Evolutionary conservation across 169 alveolate genomes (phyloP).

Genomic region (Plasmodium gonderi): DNA sequence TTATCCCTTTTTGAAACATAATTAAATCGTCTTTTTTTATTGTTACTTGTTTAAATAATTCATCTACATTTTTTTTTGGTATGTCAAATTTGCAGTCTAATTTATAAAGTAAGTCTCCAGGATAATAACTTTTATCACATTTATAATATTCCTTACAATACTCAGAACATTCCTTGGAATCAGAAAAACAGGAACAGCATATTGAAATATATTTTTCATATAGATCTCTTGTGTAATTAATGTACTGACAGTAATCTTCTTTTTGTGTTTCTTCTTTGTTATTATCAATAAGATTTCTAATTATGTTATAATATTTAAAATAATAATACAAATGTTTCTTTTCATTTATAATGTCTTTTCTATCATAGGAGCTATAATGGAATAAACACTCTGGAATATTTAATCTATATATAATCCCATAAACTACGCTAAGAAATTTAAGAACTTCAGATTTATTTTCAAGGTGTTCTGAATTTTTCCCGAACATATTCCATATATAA

Average conservation of each 20-base stretch:
- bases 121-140: background rate
- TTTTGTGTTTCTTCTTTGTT: too few relatives aligned
- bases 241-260: background rate
- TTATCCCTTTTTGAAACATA: background rate
- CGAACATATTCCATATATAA: background rate
- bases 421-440: background rate
- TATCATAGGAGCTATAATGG: background rate
- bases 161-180: background rate
- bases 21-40: background rate
- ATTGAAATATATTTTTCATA: background rate
- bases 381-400: background rate
- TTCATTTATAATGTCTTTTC: background rate
- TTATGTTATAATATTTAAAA: too few relatives aligned
- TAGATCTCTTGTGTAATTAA: background rate
- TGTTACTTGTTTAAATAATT: background rate
- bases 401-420: background rate
- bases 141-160: background rate
- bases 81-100: background rate
- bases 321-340: background rate
- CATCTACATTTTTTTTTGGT: background rate
- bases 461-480: background rate
- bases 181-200: background rate
- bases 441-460: background rate
- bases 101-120: background rate
- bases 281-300: too few relatives aligned